Evolutionary conservation across 192 early-diverging fungal species (phyloP).

Genomic region (Spizellomyces sp.): DNA sequence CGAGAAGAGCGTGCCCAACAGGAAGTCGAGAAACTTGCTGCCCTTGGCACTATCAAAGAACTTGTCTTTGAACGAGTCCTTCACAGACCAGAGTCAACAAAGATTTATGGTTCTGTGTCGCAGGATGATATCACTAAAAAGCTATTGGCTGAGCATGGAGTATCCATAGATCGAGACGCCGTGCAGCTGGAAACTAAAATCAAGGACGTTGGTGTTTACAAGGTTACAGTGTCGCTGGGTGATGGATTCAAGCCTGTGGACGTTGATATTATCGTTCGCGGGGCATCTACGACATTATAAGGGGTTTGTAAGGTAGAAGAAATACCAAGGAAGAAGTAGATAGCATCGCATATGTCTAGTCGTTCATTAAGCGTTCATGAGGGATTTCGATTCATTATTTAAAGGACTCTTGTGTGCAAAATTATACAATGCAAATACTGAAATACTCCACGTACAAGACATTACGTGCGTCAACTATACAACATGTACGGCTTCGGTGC

Average conservation of each 20-base stretch:
- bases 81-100: conserved; percentile 15
- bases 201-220: conserved; percentile 32
- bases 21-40: not conserved
- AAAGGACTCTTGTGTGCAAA: too few species aligned
- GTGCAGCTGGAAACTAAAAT: conserved; percentile 27
- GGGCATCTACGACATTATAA: too few species aligned
- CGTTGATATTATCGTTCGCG: too few species aligned
- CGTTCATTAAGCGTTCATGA: too few species aligned
- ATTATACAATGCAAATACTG: too few species aligned
- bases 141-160: conserved; percentile 9
- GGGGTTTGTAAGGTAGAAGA: too few species aligned
- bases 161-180: conserved; percentile 20
- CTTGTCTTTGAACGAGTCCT: conserved; percentile 32
- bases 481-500: not conserved
- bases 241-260: not conserved
- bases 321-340: too few species aligned
- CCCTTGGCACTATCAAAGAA: not conserved
- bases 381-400: too few species aligned
- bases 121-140: conserved; percentile 23
- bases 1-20: not conserved
- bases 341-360: too few species aligned
- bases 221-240: conserved; percentile 11
- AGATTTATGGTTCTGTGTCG: conserved; percentile 40
- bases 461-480: too few species aligned
- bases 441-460: too few species aligned